phyloP scores from a whole-genome alignment of 495 filamentous ascomycete species.

The Neurospora sp. region DNA sequence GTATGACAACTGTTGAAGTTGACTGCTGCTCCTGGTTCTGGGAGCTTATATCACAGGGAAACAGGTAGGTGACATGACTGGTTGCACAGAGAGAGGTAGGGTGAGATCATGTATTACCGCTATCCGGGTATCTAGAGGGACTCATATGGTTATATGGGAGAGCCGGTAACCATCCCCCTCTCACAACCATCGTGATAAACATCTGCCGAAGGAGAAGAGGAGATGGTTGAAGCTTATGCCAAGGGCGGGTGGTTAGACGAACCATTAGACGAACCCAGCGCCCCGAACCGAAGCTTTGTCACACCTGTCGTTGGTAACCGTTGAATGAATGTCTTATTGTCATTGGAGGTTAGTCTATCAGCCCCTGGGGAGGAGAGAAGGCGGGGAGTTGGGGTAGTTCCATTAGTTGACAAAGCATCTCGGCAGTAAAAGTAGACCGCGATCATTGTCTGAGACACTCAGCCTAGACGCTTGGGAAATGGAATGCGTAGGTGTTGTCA shows the following conservation, averaged over 20 bases:
- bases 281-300: neutral
- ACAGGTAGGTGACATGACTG: neutral
- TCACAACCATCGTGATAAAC: neutral
- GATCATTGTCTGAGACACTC: neutral
- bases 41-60: constrained; percentile 5
- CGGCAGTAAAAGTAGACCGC: neutral
- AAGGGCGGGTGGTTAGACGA: neutral
- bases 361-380: neutral
- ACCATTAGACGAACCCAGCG: neutral
- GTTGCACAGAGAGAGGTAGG: neutral
- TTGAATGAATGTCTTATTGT: neutral
- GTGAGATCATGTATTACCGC: neutral
- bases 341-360: neutral
- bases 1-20: constrained; percentile 25
- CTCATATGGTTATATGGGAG: neutral
- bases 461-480: neutral
- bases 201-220: neutral
- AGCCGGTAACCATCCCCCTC: neutral
- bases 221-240: neutral
- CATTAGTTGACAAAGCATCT: neutral
- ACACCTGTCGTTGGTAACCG: neutral
- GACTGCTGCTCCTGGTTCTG: neutral
- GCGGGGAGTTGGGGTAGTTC: neutral
- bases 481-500: neutral
- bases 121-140: neutral